A percentile compares a stretch with the other conserved stretches of the same genome.
Evolutionary conservation across 2,329 filamentous ascomycete species (phyloP).

Genomic region (Fusarium transvaalense): DNA sequence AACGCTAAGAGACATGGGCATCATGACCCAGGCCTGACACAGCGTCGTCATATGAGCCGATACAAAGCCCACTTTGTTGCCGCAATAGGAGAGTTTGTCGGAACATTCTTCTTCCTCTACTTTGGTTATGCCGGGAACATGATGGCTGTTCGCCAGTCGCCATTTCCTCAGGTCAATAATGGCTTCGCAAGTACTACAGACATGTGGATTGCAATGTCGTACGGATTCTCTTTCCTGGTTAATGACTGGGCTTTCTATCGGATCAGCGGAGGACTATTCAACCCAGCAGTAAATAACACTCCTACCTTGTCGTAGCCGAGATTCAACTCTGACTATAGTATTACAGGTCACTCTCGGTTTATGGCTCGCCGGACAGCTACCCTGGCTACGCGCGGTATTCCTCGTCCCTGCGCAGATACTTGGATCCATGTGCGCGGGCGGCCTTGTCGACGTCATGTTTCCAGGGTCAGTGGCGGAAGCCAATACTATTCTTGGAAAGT

Average conservation of each 20-base stretch:
- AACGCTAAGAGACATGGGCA: not conserved
- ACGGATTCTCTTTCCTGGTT: conserved; percentile 56
- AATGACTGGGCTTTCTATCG: conserved; percentile 67
- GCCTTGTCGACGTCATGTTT: conserved; percentile 65
- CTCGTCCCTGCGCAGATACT: conserved; percentile 67
- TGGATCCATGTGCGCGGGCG: conserved; percentile 67
- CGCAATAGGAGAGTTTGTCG: conserved; percentile 28
- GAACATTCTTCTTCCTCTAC: conserved; percentile 39
- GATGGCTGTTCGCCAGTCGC: conserved; percentile 23
- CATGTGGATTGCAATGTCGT: conserved; percentile 30
- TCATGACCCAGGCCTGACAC: not conserved
- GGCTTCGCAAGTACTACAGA: conserved; percentile 18
- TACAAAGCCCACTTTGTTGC: conserved; percentile 28
- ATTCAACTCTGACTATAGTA: not conserved
- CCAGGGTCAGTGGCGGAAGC: conserved; percentile 64
- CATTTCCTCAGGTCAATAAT: conserved; percentile 6
- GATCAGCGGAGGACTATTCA: conserved; percentile 61
- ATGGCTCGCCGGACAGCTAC: conserved; percentile 30
- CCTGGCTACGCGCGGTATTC: conserved; percentile 44
- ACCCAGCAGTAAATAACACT: conserved; percentile 46
- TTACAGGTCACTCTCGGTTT: conserved; percentile 31
- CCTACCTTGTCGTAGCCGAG: not conserved
- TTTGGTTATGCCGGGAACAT: conserved; percentile 39
- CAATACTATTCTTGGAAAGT: conserved; percentile 62
- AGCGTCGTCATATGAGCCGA: conserved; percentile 15